Base-by-base conservation (phyloP, 108 stramenopile species). In the Tribonema minus region DNA sequence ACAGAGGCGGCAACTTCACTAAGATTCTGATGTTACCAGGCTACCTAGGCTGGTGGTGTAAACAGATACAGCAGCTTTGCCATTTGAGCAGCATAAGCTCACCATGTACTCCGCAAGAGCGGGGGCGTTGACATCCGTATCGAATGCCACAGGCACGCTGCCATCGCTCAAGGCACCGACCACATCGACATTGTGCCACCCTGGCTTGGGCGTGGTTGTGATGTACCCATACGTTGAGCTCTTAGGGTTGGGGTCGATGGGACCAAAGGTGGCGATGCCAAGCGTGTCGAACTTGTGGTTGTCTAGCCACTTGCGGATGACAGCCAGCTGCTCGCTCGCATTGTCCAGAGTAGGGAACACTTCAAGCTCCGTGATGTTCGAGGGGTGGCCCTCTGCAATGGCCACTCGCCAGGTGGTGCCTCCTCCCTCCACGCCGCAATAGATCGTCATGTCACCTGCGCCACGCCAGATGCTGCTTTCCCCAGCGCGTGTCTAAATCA, bases 51-150 rank as follows among this genome's bases (percentile, higher is more conserved):
- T n/a, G n/a, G n/a, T n/a, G n/a, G n/a, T n/a, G n/a, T n/a, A n/a
- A n/a, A n/a, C n/a, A n/a, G n/a, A n/a, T n/a, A n/a, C n/a, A n/a
- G n/a, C n/a, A n/a, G n/a, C n/a, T n/a, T n/a, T n/a, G n/a, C n/a
- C n/a, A n/a, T n/a, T n/a, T n/a, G n/a, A n/a, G n/a, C n/a, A n/a
- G n/a, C n/a, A n/a, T n/a, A n/a, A n/a, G n/a, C 61, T 64, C 54
- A 84, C 70, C 58, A 38, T 80, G 87, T 82, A 95, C 76, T 98
- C 96, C 20, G 95, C 92, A 34, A 93, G 72, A 0, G 96, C 96
- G 5, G 96, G 96, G 25, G 96, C 96, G 88, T 98, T 98, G 3
- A 98, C 96, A 83, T 98, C 96, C 9, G 96, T 98, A 64, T 98
- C 96, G 71, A 98, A 89, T 41, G 70, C 73, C 3, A 92, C 77